Evolutionary conservation across 805 yeast genomes (phyloP), one percentile per base, ranked within the genome.

Genomic region (Schizosaccharomyces japonicus): DNA sequence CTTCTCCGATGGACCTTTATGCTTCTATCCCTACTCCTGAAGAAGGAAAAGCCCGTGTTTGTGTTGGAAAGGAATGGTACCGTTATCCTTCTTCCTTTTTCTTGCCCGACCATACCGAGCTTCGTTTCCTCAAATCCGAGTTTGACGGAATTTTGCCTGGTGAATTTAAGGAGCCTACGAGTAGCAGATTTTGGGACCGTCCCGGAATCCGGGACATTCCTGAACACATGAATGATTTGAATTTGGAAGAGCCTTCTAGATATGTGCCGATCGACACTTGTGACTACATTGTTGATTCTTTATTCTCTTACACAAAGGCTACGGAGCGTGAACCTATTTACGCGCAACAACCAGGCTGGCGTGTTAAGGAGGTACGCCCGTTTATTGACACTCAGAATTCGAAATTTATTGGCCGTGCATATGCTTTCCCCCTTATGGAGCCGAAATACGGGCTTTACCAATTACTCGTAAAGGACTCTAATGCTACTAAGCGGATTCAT

Each of bases 1-100:
- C 17, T 36, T 81, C 93, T 0, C 93, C 95, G 4, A 61, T 83
- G 47, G 54, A 63, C 0, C 72, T 78, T 1, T 78, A 75, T 55
- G 54, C 63, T n/a, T 65, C 63, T 28, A 53, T 70, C 11, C 13
- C 34, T 5, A n/a, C 45, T 4, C 11, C 17, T 5, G 28, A 2
- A 13, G 19, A 10, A 23, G 13, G 5, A 4, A 45, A 51, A 11
- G 63, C 62, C 32, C 78, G 74, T 53, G 78, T 87, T 0, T 87
- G 96, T 61, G 68, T 80, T n/a, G 95, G 95, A 2, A 70, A 94
- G 50, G 95, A 87, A 63, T 85, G 95, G 95, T 83, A 82, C 57
- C 80, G 87, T 57, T 85, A 66, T 61, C 95, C 96, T 7, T 75
- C 80, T 1, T 84, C 95, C 0, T 80, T 84, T 58, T 82, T 85